Conservation (phyloP, 305 asterid species). For the Solanum chacoense region DNA sequence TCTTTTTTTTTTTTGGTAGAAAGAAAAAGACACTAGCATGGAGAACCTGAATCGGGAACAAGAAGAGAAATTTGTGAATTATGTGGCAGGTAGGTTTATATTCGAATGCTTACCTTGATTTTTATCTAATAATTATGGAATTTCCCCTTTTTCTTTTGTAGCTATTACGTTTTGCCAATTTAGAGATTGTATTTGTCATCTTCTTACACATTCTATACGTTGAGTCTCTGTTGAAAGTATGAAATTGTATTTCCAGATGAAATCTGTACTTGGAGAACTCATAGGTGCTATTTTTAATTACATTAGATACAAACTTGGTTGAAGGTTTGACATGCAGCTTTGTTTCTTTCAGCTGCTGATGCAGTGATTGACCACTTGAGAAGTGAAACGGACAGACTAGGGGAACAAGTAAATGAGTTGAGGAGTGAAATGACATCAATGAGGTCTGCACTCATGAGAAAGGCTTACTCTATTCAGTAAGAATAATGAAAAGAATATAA, state of each 20-base stretch:
- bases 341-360: conserved; percentile 54
- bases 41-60: conserved; percentile 56
- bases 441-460: conserved; percentile 34
- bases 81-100: conserved; percentile 36
- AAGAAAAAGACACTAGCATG: conserved; percentile 38
- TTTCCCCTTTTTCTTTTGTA: neutral
- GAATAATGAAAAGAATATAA: neutral
- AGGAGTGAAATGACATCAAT: conserved; percentile 45
- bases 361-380: conserved; percentile 51
- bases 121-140: neutral
- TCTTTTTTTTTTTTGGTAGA: conserved; percentile 20
- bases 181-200: neutral
- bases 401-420: conserved; percentile 35
- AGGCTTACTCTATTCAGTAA: neutral
- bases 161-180: neutral
- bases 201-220: neutral
- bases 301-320: conserved; percentile 6
- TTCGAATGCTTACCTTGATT: neutral
- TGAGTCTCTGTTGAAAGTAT: neutral
- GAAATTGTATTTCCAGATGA: neutral
- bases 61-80: conserved; percentile 57
- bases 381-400: conserved; percentile 50
- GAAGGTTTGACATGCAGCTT: conserved; percentile 6
- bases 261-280: neutral
- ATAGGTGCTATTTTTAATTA: neutral